Base-by-base conservation (phyloP, 768 basidiomycete genomes). In the Termitomyces sp. region DNA sequence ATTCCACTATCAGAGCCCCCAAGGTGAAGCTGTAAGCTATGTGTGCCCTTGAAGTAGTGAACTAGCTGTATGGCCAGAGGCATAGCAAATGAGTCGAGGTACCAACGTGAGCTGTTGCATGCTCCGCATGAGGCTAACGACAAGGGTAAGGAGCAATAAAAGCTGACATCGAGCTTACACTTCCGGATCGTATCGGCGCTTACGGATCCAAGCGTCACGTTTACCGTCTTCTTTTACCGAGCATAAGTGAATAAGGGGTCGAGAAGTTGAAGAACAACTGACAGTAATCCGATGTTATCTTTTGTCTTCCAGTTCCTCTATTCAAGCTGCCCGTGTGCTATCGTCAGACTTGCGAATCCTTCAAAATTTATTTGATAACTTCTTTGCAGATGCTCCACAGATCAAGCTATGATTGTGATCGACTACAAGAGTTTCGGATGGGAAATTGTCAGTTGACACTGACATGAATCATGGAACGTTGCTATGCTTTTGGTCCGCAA, bases 121-220 rank as follows among this genome's bases (percentile, higher is more conserved):
- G n/a, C n/a, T n/a, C n/a, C n/a, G n/a, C n/a, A n/a, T n/a, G n/a
- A n/a, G n/a, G n/a, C n/a, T n/a, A n/a, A n/a, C n/a, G n/a, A n/a
- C n/a, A n/a, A 49, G 14, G 7, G 43, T 42, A 10, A 48, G 20
- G 29, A 5, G 37, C 18, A 12, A 18, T 42, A 7, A 1, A 32
- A 18, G 18, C 42, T 18, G 1, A 8, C 13, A 42, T 8, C 13
- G n/a, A 4, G n/a, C 2, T 29, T 29, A 13, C 14, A 24, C 39
- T 36, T 31, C 43, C 56, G 48, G 41, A 42, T 49, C 10, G 16
- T 22, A 56, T 14, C 56, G 56, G 14, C 41, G 39, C 5, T 34
- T 9, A 10, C 48, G 56, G 22, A 43, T 27, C 14, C 43, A 9
- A 12, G 41, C 36, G 5, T 39, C 34, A 41, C 47, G 46, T 2